These are phyloP conservation scores for Miscanthus lutarioriparius DNA, from an alignment of 176 grass and related monocot species.

Conservation along the genomic window DNA sequence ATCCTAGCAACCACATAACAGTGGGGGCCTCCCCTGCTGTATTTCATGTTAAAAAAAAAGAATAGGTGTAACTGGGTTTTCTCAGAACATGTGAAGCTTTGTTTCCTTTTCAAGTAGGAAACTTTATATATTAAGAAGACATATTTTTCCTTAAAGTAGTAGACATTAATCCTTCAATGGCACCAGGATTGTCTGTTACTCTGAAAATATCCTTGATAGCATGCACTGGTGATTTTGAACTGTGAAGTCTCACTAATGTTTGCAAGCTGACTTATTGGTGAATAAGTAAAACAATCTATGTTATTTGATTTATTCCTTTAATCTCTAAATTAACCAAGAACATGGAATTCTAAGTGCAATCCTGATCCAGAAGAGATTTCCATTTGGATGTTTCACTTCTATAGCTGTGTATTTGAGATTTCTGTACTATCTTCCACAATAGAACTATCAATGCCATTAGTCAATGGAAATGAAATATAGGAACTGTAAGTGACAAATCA, in stretches of 20 bases:
- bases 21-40: no score
- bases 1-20: no score
- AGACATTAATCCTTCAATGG: neutral
- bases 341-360: constrained; percentile 13
- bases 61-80: neutral
- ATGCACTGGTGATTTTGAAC: neutral
- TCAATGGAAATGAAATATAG: neutral
- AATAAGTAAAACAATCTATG: neutral
- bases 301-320: neutral
- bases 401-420: neutral
- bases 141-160: neutral
- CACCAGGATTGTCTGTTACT: neutral
- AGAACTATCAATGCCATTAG: neutral
- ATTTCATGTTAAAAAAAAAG: no score
- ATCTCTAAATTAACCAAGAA: neutral
- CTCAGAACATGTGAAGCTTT: neutral
- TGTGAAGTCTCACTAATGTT: neutral
- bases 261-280: neutral
- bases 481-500: neutral
- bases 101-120: neutral
- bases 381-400: neutral
- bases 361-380: neutral
- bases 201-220: neutral
- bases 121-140: neutral
- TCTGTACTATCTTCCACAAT: neutral